phyloP scores from a whole-genome alignment of 768 basidiomycete species.

The Butyriboletus loyo region DNA sequence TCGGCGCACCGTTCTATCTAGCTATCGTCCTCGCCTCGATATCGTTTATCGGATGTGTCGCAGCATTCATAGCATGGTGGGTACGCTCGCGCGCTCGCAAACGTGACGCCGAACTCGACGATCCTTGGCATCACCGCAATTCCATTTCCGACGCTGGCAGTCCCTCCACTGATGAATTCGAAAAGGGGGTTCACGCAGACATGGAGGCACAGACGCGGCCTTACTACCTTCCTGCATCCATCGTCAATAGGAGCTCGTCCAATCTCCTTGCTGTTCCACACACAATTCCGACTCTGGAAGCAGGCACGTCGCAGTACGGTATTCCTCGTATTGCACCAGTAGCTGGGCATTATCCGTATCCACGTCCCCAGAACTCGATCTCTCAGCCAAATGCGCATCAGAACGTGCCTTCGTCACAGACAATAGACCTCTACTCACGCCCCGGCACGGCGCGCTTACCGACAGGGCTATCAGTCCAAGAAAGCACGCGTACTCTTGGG shows the following conservation, averaged over 20 bases:
- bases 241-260: conserved; percentile 16
- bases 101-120: conserved; percentile 31
- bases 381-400: neutral
- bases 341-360: neutral
- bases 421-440: neutral
- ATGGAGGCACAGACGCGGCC: conserved; percentile 18
- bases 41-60: conserved; percentile 41
- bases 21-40: conserved; percentile 49
- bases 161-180: neutral
- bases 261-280: conserved; percentile 20
- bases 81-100: conserved; percentile 41
- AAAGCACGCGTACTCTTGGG: conserved; percentile 39
- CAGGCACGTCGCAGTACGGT: conserved; percentile 3
- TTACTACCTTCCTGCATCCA: conserved; percentile 25
- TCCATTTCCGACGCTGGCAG: conserved; percentile 1
- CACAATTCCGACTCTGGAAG: conserved; percentile 4
- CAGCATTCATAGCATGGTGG: conserved; percentile 49
- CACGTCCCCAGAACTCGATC: conserved; percentile 5
- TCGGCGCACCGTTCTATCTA: conserved; percentile 45
- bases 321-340: neutral
- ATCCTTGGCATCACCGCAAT: conserved; percentile 35
- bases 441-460: conserved; percentile 13
- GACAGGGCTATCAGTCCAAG: conserved; percentile 25
- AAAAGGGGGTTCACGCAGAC: neutral
- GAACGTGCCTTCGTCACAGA: conserved; percentile 8